Conservation (phyloP, 345 rosid species). For the Pugionium dolabratum region DNA sequence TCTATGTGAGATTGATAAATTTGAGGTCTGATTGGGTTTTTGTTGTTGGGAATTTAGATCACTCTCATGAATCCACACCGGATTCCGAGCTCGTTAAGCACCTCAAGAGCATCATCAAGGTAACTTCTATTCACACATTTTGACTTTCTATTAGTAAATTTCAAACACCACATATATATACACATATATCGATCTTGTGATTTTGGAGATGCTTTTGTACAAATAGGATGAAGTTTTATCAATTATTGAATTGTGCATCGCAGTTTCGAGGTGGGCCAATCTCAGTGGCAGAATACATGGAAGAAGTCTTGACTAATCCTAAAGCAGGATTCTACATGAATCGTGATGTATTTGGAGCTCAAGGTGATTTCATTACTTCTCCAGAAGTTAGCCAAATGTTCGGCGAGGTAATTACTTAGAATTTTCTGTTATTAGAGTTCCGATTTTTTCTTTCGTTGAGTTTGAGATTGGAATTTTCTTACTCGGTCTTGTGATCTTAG, state of each 20-base stretch:
- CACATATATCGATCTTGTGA: neutral
- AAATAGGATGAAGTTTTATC: conserved; percentile 17
- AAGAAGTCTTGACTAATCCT: conserved; percentile 91
- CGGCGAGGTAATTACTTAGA: conserved; percentile 62
- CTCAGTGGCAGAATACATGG: conserved; percentile 92
- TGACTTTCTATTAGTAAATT: neutral
- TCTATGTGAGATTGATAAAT: conserved; percentile 1
- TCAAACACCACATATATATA: too few relatives aligned
- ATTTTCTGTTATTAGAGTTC: neutral
- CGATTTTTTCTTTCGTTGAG: conserved; percentile 4
- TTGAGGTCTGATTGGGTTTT: neutral
- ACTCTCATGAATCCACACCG: conserved; percentile 56
- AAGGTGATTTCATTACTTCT: conserved; percentile 94
- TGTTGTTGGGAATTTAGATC: conserved; percentile 43
- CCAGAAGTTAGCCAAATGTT: conserved; percentile 99
- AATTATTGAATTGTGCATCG: conserved; percentile 17
- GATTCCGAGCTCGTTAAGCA: conserved; percentile 88
- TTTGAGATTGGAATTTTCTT: conserved; percentile 1
- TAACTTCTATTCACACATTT: conserved; percentile 19
- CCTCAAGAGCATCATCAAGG: conserved; percentile 91
- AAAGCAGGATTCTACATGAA: conserved; percentile 87
- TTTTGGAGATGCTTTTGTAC: neutral
- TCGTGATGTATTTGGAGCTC: conserved; percentile 89
- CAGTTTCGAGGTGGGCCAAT: conserved; percentile 95
- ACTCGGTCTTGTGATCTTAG: conserved; percentile 40